phyloP scores from a whole-genome alignment of 1,139 yeast species.

The Yamadazyma diddensiae region DNA sequence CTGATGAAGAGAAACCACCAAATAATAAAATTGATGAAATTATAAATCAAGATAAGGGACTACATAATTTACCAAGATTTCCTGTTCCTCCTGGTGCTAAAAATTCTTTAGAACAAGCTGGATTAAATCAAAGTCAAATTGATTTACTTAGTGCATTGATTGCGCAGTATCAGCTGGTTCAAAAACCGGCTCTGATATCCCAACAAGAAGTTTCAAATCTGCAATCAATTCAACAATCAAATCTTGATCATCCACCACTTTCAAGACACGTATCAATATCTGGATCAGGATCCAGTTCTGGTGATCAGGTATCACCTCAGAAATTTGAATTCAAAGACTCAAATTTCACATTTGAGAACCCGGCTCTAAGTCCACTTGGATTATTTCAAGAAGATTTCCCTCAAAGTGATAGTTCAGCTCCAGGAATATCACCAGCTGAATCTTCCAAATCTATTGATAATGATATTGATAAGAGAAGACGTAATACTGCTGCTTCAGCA shows the following conservation, averaged over 20 bases:
- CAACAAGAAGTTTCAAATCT: no score
- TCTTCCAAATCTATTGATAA: slow-evolving; percentile 10
- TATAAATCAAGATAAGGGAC: slow-evolving; percentile 3
- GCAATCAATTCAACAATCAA: no score
- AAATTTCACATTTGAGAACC: no score
- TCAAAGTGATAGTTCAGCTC: neutral
- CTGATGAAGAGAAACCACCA: slow-evolving; percentile 70
- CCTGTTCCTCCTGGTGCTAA: slow-evolving; percentile 74
- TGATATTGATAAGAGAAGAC: slow-evolving; percentile 44
- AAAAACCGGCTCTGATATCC: slow-evolving; percentile 8
- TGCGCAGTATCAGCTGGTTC: slow-evolving; percentile 58
- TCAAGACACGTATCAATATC: no score
- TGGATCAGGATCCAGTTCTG: no score
- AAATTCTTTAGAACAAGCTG: slow-evolving; percentile 58
- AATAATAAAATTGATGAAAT: slow-evolving; percentile 17
- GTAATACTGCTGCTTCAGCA: slow-evolving; percentile 65
- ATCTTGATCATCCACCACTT: no score
- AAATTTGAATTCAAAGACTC: no score
- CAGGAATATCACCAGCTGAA: slow-evolving; percentile 1
- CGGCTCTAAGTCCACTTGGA: neutral
- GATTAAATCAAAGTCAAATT: slow-evolving; percentile 63
- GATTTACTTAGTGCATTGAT: slow-evolving; percentile 69
- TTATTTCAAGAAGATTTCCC: neutral
- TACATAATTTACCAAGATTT: slow-evolving; percentile 48
- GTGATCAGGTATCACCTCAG: no score